These are phyloP conservation scores for Pilaira anomala DNA, from an alignment of 192 early-diverging fungal species.

Conservation along the genomic window DNA sequence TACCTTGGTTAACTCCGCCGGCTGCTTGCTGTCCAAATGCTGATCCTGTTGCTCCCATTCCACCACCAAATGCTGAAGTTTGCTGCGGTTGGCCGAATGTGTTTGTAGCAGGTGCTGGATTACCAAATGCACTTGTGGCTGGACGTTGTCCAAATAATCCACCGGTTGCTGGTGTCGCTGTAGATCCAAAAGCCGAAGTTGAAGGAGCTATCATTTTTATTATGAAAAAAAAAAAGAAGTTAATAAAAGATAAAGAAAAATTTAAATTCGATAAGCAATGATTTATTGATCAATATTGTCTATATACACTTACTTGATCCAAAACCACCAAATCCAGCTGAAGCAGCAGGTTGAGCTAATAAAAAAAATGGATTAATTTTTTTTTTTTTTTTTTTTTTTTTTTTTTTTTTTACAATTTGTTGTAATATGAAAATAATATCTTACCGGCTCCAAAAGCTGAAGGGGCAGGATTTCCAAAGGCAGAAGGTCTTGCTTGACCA, in stretches of 20 bases:
- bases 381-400: background rate
- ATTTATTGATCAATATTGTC: background rate
- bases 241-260: background rate
- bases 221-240: background rate
- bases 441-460: constrained; percentile 9
- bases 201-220: background rate
- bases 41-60: constrained; percentile 24
- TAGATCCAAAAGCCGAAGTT: constrained; percentile 44
- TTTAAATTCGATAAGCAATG: background rate
- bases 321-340: constrained; percentile 20
- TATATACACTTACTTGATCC: constrained; percentile 12
- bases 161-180: constrained; percentile 12
- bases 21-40: constrained; percentile 40
- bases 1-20: constrained; percentile 41
- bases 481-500: constrained; percentile 35
- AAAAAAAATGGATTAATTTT: background rate
- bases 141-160: constrained; percentile 36
- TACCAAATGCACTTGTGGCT: constrained; percentile 41
- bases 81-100: constrained; percentile 38
- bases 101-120: constrained; percentile 14
- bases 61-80: constrained; percentile 41
- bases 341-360: constrained; percentile 6
- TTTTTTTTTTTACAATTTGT: no score
- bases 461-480: constrained; percentile 29
- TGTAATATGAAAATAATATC: no score